Conservation (phyloP, 768 basidiomycete genomes). For the Lanmaoa pseudosensibilis region DNA sequence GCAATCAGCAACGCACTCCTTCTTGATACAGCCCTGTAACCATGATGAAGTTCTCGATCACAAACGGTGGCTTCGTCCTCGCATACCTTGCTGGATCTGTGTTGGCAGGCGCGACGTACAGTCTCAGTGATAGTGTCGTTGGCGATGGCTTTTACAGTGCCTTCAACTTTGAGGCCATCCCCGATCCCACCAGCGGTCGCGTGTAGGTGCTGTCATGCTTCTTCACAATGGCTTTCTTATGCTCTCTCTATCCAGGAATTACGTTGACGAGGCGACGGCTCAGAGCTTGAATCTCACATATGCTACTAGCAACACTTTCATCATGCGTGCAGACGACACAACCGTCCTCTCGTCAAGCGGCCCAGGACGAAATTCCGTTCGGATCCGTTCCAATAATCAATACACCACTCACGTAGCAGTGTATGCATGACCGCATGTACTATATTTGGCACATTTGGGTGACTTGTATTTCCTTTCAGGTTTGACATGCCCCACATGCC, state of each 20-base stretch:
- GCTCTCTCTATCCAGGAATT: slow-evolving; percentile 27
- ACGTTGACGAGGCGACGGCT: slow-evolving; percentile 32
- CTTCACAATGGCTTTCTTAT: not conserved
- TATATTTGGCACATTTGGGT: not conserved
- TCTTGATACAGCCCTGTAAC: not conserved
- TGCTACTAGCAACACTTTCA: slow-evolving; percentile 27
- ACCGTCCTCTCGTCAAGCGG: slow-evolving; percentile 28
- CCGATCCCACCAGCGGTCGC: slow-evolving; percentile 39
- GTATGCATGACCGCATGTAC: slow-evolving; percentile 16
- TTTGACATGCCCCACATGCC: slow-evolving; percentile 40
- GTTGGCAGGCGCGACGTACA: slow-evolving; percentile 28
- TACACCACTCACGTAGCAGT: slow-evolving; percentile 38
- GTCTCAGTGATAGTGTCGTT: slow-evolving; percentile 26
- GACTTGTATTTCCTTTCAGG: slow-evolving; percentile 9
- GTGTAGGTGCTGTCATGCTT: slow-evolving; percentile 27
- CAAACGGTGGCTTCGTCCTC: slow-evolving; percentile 9
- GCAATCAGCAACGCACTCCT: not conserved
- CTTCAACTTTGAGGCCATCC: slow-evolving; percentile 35
- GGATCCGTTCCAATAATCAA: slow-evolving; percentile 31
- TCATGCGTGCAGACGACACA: slow-evolving; percentile 40
- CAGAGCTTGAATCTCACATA: slow-evolving; percentile 30
- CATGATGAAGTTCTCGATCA: slow-evolving; percentile 17
- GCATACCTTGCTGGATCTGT: slow-evolving; percentile 9
- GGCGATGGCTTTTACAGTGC: slow-evolving; percentile 33
- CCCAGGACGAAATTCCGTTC: slow-evolving; percentile 39